A percentile compares a stretch with the other conserved stretches of the same genome.
phyloP scores from a whole-genome alignment of 371 early-diverging fungal genomes.

The Blakeslea trispora region DNA sequence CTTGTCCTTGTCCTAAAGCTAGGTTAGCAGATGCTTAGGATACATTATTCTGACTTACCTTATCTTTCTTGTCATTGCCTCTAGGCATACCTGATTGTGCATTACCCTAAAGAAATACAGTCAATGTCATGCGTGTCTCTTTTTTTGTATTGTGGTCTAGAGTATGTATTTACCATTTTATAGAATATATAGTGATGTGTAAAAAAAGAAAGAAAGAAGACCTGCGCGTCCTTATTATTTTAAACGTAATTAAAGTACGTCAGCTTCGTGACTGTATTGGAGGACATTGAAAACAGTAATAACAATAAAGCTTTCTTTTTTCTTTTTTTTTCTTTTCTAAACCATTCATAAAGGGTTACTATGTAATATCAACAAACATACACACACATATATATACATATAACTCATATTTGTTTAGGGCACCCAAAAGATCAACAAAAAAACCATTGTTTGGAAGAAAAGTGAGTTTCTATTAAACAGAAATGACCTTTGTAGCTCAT shows the following conservation, averaged over 20 bases:
- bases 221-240: constrained; percentile 9
- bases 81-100: constrained; percentile 73
- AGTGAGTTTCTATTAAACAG: not conserved
- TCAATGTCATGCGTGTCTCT: not conserved
- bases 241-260: constrained; percentile 11
- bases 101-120: constrained; percentile 69
- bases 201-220: constrained; percentile 8
- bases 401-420: too few relatives aligned
- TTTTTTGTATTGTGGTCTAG: not conserved
- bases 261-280: constrained; percentile 16
- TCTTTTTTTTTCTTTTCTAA: not conserved
- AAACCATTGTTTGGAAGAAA: constrained; percentile 20
- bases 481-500: not conserved
- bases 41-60: constrained; percentile 35
- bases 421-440: constrained; percentile 14
- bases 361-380: too few relatives aligned
- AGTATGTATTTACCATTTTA: constrained; percentile 2
- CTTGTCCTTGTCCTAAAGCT: constrained; percentile 70
- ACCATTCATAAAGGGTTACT: not conserved
- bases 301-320: not conserved
- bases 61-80: constrained; percentile 64
- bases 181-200: not conserved
- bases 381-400: too few relatives aligned
- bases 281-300: not conserved
- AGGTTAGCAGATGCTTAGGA: not conserved